A percentile compares a stretch with the other conserved stretches of the same genome.
phyloP scores from a whole-genome alignment of 441 rosid genomes.

The Viola pubescens region DNA sequence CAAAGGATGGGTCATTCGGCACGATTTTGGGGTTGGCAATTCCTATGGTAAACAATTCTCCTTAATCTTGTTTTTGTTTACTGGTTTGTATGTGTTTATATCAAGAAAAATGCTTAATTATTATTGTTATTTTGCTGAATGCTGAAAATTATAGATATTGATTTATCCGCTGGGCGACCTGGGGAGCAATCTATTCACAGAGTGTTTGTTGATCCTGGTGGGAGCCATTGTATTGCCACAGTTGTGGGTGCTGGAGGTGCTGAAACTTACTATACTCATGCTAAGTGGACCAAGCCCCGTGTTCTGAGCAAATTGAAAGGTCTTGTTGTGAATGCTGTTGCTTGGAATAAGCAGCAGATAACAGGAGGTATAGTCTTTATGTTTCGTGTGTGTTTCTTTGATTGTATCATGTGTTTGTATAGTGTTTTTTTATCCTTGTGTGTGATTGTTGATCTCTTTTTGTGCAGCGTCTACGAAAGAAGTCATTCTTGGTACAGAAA shows the following conservation, averaged over 20 bases:
- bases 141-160: constrained; percentile 47
- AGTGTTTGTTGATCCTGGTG: constrained; percentile 97
- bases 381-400: not conserved
- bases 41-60: constrained; percentile 37
- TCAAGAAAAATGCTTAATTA: not conserved
- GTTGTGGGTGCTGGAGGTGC: constrained; percentile 78
- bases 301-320: constrained; percentile 69
- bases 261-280: constrained; percentile 85
- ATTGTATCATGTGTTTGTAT: not conserved
- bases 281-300: constrained; percentile 94
- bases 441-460: not conserved
- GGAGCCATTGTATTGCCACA: constrained; percentile 89
- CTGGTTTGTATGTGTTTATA: not conserved
- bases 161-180: constrained; percentile 74
- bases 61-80: not conserved
- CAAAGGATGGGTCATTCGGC: constrained; percentile 89
- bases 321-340: constrained; percentile 75
- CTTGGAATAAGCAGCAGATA: constrained; percentile 94
- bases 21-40: constrained; percentile 86
- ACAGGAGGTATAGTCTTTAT: constrained; percentile 60
- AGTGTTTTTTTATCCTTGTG: constrained; percentile 4
- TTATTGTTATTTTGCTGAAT: not conserved
- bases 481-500: constrained; percentile 80
- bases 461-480: constrained; percentile 82
- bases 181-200: constrained; percentile 90